Conservation (phyloP, 805 yeast species). For the Nakazawaea populi region DNA sequence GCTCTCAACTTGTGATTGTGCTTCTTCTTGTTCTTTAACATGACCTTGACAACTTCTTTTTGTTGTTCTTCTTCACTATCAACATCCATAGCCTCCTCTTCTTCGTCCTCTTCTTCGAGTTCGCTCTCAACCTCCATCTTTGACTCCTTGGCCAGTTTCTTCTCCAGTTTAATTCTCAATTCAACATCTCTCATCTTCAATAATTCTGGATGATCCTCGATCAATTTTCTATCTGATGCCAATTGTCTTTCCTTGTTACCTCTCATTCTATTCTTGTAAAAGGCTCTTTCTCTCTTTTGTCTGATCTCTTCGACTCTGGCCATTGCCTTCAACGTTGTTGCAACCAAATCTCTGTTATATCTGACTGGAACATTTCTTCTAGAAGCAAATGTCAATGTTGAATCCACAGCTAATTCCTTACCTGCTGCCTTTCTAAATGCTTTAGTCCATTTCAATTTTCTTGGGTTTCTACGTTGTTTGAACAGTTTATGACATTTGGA, state of each 20-base stretch:
- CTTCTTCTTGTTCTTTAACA: slow-evolving; percentile 60
- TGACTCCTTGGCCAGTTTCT: slow-evolving; percentile 53
- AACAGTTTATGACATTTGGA: slow-evolving; percentile 97
- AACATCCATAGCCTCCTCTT: slow-evolving; percentile 36
- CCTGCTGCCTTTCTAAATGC: slow-evolving; percentile 99
- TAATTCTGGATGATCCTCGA: slow-evolving; percentile 83
- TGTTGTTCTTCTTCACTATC: slow-evolving; percentile 46
- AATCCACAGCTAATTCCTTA: slow-evolving; percentile 95
- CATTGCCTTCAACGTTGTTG: slow-evolving; percentile 94
- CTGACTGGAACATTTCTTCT: slow-evolving; percentile 98
- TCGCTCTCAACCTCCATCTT: slow-evolving; percentile 37
- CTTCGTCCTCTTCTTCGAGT: slow-evolving; percentile 39
- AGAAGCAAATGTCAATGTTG: slow-evolving; percentile 92
- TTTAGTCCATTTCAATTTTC: slow-evolving; percentile 97
- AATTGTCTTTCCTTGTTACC: slow-evolving; percentile 88
- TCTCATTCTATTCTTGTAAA: slow-evolving; percentile 99
- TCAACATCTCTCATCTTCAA: slow-evolving; percentile 93
- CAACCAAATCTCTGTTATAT: slow-evolving; percentile 93
- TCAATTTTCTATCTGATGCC: slow-evolving; percentile 81
- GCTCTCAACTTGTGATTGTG: slow-evolving; percentile 32
- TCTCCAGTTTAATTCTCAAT: slow-evolving; percentile 69
- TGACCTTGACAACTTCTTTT: slow-evolving; percentile 42
- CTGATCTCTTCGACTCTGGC: slow-evolving; percentile 93
- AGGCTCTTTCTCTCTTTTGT: slow-evolving; percentile 93
- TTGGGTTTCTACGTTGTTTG: slow-evolving; percentile 97